Evolutionary conservation across 2,329 filamentous ascomycete genomes (phyloP).

Genomic region (Cordyceps tenuipes): DNA sequence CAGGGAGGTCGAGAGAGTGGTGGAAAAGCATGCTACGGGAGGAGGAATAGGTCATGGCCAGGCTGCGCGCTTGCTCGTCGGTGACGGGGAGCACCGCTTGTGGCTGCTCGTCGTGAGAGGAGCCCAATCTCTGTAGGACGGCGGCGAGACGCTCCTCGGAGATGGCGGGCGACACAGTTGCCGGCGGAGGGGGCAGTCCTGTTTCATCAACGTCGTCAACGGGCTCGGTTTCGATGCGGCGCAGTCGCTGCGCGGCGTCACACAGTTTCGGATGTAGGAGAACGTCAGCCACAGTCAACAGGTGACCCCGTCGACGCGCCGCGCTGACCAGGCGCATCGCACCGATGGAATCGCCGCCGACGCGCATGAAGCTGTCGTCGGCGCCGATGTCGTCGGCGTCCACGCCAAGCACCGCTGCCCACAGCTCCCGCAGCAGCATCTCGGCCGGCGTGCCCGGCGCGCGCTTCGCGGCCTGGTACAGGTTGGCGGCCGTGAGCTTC

Average conservation of each 20-base stretch:
- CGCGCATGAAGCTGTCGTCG: constrained; percentile 24
- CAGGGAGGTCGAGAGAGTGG: background rate
- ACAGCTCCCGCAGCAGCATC: constrained; percentile 14
- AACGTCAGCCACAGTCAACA: constrained; percentile 19
- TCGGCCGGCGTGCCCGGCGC: background rate
- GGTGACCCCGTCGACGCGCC: constrained; percentile 20
- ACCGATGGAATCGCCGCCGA: constrained; percentile 31
- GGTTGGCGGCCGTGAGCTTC: background rate
- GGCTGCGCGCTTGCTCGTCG: constrained; percentile 1
- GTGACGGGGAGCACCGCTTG: background rate
- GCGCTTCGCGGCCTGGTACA: background rate
- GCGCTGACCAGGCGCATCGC: constrained; percentile 28
- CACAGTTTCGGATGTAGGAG: constrained; percentile 27
- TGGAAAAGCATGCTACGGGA: constrained; percentile 1
- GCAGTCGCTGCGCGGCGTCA: constrained; percentile 29
- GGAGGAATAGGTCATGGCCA: constrained; percentile 1
- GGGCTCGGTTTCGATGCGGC: constrained; percentile 13
- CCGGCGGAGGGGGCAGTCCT: background rate
- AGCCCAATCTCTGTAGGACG: constrained; percentile 37
- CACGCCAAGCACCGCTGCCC: constrained; percentile 30
- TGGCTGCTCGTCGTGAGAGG: constrained; percentile 37
- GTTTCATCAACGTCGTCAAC: background rate
- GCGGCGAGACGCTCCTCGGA: constrained; percentile 28
- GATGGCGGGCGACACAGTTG: background rate
- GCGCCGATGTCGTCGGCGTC: constrained; percentile 20